Conservation (phyloP, 169 alveolate genomes). For the Sarcocystis neurona region DNA sequence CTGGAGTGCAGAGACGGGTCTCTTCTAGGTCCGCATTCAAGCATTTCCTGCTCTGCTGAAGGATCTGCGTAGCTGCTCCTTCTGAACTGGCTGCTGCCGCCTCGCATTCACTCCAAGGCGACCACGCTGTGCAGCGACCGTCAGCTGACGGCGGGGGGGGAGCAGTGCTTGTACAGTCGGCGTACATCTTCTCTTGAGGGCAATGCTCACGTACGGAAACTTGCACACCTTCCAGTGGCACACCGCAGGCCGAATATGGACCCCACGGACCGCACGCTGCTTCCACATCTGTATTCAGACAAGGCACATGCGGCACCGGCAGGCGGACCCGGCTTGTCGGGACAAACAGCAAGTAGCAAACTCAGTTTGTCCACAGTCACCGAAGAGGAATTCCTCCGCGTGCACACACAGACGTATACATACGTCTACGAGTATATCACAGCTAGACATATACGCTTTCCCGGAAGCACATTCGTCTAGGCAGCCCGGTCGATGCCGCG, state of each 20-base stretch:
- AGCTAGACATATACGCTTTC: background rate
- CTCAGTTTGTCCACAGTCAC: background rate
- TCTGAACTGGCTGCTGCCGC: background rate
- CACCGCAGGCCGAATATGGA: conserved; percentile 45
- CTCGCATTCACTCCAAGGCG: conserved; percentile 24
- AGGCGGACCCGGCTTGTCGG: background rate
- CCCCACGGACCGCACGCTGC: conserved; percentile 42
- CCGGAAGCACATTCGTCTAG: background rate
- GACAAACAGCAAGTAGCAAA: background rate
- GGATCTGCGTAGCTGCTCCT: background rate
- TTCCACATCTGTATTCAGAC: conserved; percentile 15
- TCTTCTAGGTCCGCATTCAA: background rate
- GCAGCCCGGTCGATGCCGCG: too few relatives aligned
- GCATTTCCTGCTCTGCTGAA: conserved; percentile 39
- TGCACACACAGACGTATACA: background rate
- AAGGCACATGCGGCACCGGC: background rate
- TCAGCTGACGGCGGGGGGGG: conserved; percentile 1
- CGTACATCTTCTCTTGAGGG: conserved; percentile 18
- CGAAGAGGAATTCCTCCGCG: background rate
- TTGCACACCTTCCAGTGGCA: background rate
- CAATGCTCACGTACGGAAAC: conserved; percentile 23
- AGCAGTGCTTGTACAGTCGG: conserved; percentile 22
- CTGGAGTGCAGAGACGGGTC: conserved; percentile 14
- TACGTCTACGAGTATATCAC: background rate
- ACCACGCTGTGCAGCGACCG: conserved; percentile 38